A percentile compares a stretch with the other conserved stretches of the same genome.
Evolutionary conservation across 495 filamentous ascomycete species (phyloP).

Genomic region (Neurospora pannonica): DNA sequence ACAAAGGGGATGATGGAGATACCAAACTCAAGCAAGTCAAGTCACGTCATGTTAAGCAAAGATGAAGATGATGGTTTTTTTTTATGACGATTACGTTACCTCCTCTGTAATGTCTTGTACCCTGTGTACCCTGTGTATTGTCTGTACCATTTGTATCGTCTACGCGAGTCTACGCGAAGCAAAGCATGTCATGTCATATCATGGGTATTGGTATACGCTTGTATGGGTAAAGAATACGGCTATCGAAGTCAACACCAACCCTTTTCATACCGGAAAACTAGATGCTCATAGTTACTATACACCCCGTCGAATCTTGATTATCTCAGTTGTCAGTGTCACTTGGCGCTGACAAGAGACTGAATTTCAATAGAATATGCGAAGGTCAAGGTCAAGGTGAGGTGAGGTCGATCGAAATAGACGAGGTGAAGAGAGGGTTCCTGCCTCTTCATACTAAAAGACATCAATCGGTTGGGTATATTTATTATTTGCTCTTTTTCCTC

Average conservation of each 20-base stretch:
- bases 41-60: not conserved
- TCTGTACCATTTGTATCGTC: not conserved
- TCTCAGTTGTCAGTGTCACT: too few species aligned
- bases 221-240: not conserved
- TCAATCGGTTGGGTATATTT: too few species aligned
- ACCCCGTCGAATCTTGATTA: too few species aligned
- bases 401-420: too few species aligned
- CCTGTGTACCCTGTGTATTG: not conserved
- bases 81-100: not conserved
- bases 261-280: not conserved
- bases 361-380: too few species aligned
- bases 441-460: too few species aligned
- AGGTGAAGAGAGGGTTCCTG: too few species aligned
- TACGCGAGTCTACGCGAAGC: not conserved
- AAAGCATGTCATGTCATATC: not conserved
- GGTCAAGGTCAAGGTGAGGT: too few species aligned
- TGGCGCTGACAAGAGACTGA: too few species aligned
- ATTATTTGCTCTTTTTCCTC: too few species aligned
- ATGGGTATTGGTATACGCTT: not conserved
- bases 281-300: too few species aligned
- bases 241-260: not conserved
- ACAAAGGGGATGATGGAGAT: not conserved
- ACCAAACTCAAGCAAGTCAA: not conserved
- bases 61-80: not conserved
- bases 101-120: not conserved